Evolutionary conservation across 2,329 filamentous ascomycete species (phyloP).

Genomic region (Xylogone sp.): DNA sequence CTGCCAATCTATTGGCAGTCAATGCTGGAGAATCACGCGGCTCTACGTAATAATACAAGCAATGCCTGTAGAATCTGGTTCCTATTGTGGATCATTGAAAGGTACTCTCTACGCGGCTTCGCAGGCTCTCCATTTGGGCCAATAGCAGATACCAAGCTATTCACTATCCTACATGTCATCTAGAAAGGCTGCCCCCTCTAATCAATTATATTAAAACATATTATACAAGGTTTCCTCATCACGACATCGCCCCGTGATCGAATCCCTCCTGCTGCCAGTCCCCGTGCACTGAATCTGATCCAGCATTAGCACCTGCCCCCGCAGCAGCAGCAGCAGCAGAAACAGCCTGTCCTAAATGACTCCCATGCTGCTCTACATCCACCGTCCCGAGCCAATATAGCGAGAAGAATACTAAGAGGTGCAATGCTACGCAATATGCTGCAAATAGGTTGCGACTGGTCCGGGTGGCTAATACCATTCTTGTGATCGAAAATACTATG

Average conservation of each 20-base stretch:
- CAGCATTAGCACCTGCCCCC: conserved; percentile 31
- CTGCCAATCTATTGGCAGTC: too few relatives aligned
- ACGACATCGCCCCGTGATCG: conserved; percentile 20
- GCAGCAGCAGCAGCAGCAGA: conserved; percentile 41
- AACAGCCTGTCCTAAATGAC: conserved; percentile 32
- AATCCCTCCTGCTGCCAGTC: conserved; percentile 59
- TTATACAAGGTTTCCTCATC: conserved; percentile 19
- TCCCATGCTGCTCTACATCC: conserved; percentile 52
- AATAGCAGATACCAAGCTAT: not conserved
- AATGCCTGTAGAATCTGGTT: too few relatives aligned
- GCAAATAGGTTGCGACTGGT: conserved; percentile 93
- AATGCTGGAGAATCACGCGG: too few relatives aligned
- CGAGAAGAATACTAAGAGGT: conserved; percentile 81
- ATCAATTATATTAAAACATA: conserved; percentile 19
- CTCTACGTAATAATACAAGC: too few relatives aligned
- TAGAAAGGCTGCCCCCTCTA: not conserved
- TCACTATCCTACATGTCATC: not conserved
- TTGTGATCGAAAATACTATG: conserved; percentile 83
- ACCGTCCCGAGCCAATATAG: conserved; percentile 77
- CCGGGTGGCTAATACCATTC: conserved; percentile 85
- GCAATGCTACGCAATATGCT: conserved; percentile 82
- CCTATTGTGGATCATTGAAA: too few relatives aligned
- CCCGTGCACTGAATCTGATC: conserved; percentile 37
- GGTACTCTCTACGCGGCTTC: too few relatives aligned
- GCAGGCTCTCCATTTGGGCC: too few relatives aligned